Evolutionary conservation across 2,329 filamentous ascomycete genomes (phyloP).

Genomic region (Arthrobotrys pseudoclavata): DNA sequence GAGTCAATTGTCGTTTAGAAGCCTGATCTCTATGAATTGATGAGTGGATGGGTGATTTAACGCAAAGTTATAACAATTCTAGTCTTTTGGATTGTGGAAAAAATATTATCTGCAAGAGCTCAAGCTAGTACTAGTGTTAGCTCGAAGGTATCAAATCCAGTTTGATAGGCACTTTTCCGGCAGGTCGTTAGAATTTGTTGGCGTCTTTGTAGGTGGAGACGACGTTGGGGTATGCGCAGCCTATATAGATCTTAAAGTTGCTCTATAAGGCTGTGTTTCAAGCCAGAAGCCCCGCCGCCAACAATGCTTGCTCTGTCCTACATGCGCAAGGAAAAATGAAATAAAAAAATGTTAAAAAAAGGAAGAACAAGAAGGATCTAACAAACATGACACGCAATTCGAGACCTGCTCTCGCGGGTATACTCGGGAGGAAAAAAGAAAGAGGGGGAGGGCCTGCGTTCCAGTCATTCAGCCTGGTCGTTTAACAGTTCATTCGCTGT

Average conservation of each 20-base stretch:
- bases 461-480: constrained; percentile 52
- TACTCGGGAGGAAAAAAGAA: constrained; percentile 51
- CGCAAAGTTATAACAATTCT: background rate
- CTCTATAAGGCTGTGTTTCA: constrained; percentile 59
- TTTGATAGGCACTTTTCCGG: constrained; percentile 49
- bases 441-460: constrained; percentile 46
- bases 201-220: constrained; percentile 33
- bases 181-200: constrained; percentile 42
- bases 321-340: constrained; percentile 1
- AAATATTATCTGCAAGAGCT: constrained; percentile 40
- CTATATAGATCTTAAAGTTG: constrained; percentile 57
- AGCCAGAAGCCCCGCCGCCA: constrained; percentile 33
- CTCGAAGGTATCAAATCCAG: constrained; percentile 41
- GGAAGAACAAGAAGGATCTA: constrained; percentile 41
- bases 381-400: constrained; percentile 58
- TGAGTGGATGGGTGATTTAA: constrained; percentile 9
- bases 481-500: constrained; percentile 48
- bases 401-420: constrained; percentile 50
- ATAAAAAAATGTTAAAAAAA: background rate
- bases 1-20: constrained; percentile 19
- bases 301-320: constrained; percentile 33
- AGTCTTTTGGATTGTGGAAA: constrained; percentile 17
- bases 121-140: constrained; percentile 27
- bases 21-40: constrained; percentile 5
- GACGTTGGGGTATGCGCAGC: constrained; percentile 44